A percentile compares a stretch with the other conserved stretches of the same genome.
Evolutionary conservation across 495 filamentous ascomycete species (phyloP).

Genomic region (Penicillium lagena): DNA sequence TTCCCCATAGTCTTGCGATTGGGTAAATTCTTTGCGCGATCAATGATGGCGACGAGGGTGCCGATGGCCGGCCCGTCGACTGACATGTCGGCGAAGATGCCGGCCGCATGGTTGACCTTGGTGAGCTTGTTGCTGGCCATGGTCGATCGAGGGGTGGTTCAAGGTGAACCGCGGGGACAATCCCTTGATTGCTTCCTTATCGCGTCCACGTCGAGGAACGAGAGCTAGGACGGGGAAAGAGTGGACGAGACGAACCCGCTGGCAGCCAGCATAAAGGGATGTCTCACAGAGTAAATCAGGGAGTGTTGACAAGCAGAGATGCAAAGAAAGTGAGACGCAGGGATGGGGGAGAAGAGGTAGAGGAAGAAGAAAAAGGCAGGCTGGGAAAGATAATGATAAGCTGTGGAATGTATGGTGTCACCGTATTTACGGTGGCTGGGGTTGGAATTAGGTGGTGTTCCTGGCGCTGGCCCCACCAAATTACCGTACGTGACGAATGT

Average conservation of each 20-base stretch:
- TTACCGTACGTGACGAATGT: slow-evolving; percentile 9
- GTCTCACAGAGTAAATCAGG: slow-evolving; percentile 2
- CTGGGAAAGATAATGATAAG: slow-evolving; percentile 10
- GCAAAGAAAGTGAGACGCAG: no score
- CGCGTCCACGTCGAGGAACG: no score
- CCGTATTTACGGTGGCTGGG: slow-evolving; percentile 25
- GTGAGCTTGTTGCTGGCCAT: slow-evolving; percentile 15
- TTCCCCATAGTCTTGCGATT: slow-evolving; percentile 97
- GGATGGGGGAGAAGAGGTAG: slow-evolving; percentile 1
- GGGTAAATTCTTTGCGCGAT: slow-evolving; percentile 91
- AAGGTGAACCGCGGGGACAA: no score
- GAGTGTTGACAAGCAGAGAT: neutral
- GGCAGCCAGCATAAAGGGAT: neutral
- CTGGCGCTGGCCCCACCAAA: slow-evolving; percentile 4
- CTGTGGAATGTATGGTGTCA: slow-evolving; percentile 15
- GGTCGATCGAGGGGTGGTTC: no score
- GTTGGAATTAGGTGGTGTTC: slow-evolving; percentile 13
- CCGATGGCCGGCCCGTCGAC: slow-evolving; percentile 93
- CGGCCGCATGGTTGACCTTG: slow-evolving; percentile 66
- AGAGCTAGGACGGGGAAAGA: neutral
- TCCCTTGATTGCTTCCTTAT: no score
- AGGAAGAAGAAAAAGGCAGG: slow-evolving; percentile 5
- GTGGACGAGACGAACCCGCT: neutral
- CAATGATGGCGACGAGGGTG: slow-evolving; percentile 84
- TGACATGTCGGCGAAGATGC: slow-evolving; percentile 93